Evolutionary conservation across 2,329 filamentous ascomycete species (phyloP).

Genomic region (Colletotrichum sp.): DNA sequence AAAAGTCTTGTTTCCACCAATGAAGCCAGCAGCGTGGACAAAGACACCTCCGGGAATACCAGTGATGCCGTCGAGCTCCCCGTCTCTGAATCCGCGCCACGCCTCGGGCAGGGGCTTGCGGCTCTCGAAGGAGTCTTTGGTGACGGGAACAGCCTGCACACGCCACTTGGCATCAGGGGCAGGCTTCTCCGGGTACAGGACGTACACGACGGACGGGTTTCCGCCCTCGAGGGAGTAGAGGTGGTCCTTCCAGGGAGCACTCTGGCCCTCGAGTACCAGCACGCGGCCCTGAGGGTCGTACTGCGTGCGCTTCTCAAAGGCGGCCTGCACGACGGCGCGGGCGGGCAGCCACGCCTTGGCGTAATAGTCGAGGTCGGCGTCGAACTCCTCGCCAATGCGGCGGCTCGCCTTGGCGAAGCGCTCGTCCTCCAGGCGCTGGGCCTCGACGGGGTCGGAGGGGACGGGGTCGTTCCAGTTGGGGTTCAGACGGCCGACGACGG

Average conservation of each 20-base stretch:
- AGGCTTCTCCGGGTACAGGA: slow-evolving; percentile 87
- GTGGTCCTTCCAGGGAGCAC: slow-evolving; percentile 96
- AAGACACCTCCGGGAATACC: slow-evolving; percentile 82
- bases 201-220: slow-evolving; percentile 72
- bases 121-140: slow-evolving; percentile 87
- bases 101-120: slow-evolving; percentile 88
- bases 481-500: slow-evolving; percentile 82
- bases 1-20: slow-evolving; percentile 91
- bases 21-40: slow-evolving; percentile 93
- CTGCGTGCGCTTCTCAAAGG: slow-evolving; percentile 72
- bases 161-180: slow-evolving; percentile 84
- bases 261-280: slow-evolving; percentile 77
- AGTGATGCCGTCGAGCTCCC: slow-evolving; percentile 76
- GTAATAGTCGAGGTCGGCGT: slow-evolving; percentile 79
- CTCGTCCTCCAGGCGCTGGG: slow-evolving; percentile 79
- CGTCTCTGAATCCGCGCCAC: slow-evolving; percentile 91
- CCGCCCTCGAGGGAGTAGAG: slow-evolving; percentile 83
- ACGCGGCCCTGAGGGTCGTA: slow-evolving; percentile 79
- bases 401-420: slow-evolving; percentile 78
- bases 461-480: slow-evolving; percentile 76
- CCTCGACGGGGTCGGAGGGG: slow-evolving; percentile 56
- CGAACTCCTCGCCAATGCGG: slow-evolving; percentile 90
- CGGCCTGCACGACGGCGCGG: slow-evolving; percentile 75
- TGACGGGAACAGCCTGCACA: slow-evolving; percentile 87
- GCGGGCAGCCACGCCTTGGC: slow-evolving; percentile 85